A percentile compares a stretch with the other conserved stretches of the same genome.
Evolutionary conservation across 139 green algal species (phyloP).

Genomic region (Coelastrella sp.): DNA sequence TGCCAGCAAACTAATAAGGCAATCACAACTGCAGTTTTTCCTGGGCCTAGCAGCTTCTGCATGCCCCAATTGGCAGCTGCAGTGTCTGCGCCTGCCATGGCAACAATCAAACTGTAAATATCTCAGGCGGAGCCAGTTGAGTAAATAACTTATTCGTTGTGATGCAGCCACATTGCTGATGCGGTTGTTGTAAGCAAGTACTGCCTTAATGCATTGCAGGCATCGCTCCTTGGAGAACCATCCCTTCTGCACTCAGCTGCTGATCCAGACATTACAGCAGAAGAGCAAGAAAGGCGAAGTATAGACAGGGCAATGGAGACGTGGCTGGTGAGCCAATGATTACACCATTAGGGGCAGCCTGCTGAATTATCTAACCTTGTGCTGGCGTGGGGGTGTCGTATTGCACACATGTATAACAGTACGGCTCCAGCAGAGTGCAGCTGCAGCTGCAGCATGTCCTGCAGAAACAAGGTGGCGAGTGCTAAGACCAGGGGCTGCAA

Average conservation of each 20-base stretch:
- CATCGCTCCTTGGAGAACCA: not conserved
- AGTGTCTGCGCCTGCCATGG: too few species aligned
- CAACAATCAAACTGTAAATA: too few species aligned
- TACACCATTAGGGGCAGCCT: not conserved
- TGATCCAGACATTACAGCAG: not conserved
- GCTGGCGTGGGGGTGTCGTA: not conserved
- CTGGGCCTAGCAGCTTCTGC: not conserved
- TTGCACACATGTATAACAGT: not conserved
- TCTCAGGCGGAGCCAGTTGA: too few species aligned
- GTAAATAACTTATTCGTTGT: not conserved
- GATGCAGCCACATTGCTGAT: not conserved
- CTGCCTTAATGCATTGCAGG: not conserved
- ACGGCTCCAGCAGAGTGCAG: not conserved
- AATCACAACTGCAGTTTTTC: not conserved
- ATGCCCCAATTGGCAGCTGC: not conserved
- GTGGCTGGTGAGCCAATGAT: constrained; percentile 40
- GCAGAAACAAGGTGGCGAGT: not conserved
- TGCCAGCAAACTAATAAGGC: not conserved
- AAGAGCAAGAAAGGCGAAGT: constrained; percentile 31
- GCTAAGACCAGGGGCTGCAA: too few species aligned
- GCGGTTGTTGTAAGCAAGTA: not conserved
- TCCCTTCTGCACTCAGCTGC: not conserved
- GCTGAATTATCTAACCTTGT: not conserved
- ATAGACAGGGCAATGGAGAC: constrained; percentile 40
- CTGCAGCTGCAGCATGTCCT: not conserved